Evolutionary conservation across 192 early-diverging fungal species (phyloP), one percentile per base, ranked within the genome.

Genomic region (Entomortierella parvispora): DNA sequence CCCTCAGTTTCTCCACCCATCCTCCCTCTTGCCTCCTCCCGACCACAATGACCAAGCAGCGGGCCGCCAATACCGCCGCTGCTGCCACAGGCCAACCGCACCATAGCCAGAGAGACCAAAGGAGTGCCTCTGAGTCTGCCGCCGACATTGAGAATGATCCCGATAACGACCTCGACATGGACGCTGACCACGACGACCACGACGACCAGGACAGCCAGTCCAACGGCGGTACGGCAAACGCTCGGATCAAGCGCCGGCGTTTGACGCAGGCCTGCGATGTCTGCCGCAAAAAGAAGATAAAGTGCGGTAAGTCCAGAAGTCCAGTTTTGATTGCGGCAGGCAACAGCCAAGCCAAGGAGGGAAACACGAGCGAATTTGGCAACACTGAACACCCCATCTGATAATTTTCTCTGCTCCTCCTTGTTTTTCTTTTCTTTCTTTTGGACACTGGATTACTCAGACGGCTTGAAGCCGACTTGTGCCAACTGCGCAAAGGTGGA

Each of bases 391-490:
- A 50, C 2, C 2, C 9, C n/a, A 50, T 23, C 2, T n/a, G 22
- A 50, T 2, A 23, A 17, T 25, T 50, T n/a, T 14, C 48, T 11
- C 25, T 59, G 37, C 43, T 28, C 12, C 43, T 15, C 51, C 12
- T 18, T 12, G 18, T 31, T n/a, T 54, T 8, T 43, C 20, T 22
- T 50, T 42, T 6, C 22, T 34, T 48, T 17, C 32, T 9, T 20
- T n/a, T 56, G n/a, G n/a, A n/a, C n/a, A n/a, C n/a, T 45, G 20
- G 20, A n/a, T 40, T 23, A 25, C 8, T 12, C 26, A 77, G 74
- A 77, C 50, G 96, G 96, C 40, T 80, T 66, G 4, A 88, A 91
- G 46, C 94, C 94, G 46, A 82, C 86, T 33, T 97, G 96, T 83
- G 83, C 81, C 25, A 95, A 93, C 69, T 97, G 96, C 75, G 67